These are phyloP conservation scores for Zymoseptoria pseudotritici DNA, from an alignment of 2,329 filamentous ascomycete genomes.

Conservation along the genomic window DNA sequence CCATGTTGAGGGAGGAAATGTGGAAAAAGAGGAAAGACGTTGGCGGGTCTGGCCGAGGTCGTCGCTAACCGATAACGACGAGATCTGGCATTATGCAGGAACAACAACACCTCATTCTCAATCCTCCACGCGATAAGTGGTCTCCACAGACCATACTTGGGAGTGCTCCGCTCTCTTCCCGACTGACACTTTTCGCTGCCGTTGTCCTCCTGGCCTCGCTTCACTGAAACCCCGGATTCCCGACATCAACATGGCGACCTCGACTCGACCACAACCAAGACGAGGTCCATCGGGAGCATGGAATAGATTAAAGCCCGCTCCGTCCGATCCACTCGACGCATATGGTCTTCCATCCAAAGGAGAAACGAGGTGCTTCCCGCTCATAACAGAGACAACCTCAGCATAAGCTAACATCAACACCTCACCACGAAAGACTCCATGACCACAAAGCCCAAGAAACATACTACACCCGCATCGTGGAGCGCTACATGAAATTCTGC, in stretches of 20 bases:
- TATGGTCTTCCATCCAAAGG: slow-evolving; percentile 88
- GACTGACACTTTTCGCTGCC: no score
- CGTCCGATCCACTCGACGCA: slow-evolving; percentile 67
- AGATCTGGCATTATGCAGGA: background rate
- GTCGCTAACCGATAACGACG: background rate
- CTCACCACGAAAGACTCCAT: slow-evolving; percentile 31
- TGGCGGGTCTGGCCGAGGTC: background rate
- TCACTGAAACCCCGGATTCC: background rate
- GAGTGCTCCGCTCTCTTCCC: no score
- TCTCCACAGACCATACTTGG: no score
- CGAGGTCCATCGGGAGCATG: slow-evolving; percentile 50
- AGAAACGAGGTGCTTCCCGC: slow-evolving; percentile 60
- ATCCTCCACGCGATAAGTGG: no score
- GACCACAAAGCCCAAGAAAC: slow-evolving; percentile 71
- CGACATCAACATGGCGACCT: slow-evolving; percentile 15
- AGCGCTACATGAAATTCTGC: slow-evolving; percentile 85
- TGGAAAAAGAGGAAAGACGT: background rate
- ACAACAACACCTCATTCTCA: no score
- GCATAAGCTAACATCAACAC: slow-evolving; percentile 7
- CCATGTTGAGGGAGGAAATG: background rate
- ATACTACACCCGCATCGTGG: slow-evolving; percentile 81
- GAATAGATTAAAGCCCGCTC: slow-evolving; percentile 65
- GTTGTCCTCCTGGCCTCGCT: no score
- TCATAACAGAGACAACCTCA: background rate
- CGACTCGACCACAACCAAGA: slow-evolving; percentile 23